Percentiles rank a stretch among this genome's conserved stretches.
phyloP scores from a whole-genome alignment of 1,284 basidiomycete species.

The Leccinum griseonigrum region DNA sequence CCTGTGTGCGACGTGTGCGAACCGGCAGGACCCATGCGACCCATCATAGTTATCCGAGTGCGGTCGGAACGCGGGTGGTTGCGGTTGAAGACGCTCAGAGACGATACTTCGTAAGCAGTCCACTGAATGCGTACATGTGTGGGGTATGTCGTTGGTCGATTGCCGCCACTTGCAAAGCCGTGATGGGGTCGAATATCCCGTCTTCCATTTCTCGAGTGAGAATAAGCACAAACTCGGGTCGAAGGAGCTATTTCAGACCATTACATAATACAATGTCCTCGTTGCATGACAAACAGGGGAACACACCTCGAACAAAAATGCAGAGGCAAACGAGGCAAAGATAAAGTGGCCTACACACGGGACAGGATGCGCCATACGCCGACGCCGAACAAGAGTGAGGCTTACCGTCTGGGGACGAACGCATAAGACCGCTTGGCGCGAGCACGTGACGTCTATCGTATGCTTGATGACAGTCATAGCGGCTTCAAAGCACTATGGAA shows the following conservation, averaged over 20 bases:
- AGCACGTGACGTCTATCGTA: constrained; percentile 55
- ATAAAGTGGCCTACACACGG: constrained; percentile 65
- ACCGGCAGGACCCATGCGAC: constrained; percentile 9
- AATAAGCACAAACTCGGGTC: constrained; percentile 66
- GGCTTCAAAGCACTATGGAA: constrained; percentile 58
- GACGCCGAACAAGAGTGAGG: neutral
- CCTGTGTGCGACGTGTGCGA: neutral
- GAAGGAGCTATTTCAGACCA: constrained; percentile 50
- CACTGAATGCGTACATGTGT: constrained; percentile 72
- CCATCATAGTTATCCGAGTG: constrained; percentile 6
- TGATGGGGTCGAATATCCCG: constrained; percentile 69
- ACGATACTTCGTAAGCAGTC: constrained; percentile 58
- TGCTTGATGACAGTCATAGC: constrained; percentile 66
- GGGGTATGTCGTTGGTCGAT: constrained; percentile 83
- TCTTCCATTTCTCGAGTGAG: constrained; percentile 56
- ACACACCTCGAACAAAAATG: constrained; percentile 76
- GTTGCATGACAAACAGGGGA: neutral
- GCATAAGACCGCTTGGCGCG: constrained; percentile 74
- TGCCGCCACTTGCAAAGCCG: constrained; percentile 68
- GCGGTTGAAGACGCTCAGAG: constrained; percentile 23
- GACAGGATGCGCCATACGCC: neutral
- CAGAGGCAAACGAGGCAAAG: constrained; percentile 82
- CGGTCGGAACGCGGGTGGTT: constrained; percentile 22
- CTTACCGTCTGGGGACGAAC: constrained; percentile 77
- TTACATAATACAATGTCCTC: neutral